Evolutionary conservation across 2,329 filamentous ascomycete species (phyloP), one percentile per base, ranked within the genome.

Genomic region (Sclerotinia glacialis): DNA sequence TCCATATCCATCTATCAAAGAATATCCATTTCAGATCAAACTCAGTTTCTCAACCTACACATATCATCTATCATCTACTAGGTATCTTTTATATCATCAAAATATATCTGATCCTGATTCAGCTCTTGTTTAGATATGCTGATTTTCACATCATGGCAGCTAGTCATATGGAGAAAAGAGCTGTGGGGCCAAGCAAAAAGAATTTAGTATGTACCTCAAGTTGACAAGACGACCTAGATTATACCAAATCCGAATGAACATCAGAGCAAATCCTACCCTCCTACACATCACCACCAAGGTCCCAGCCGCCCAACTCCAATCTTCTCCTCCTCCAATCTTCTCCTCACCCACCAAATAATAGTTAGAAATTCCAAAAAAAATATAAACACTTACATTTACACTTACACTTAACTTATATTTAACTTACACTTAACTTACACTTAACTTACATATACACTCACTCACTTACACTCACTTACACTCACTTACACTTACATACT

Each of bases 241-340:
- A 14, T 61, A 61, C 58, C 58, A 61, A 49, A 61, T 49, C 44
- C 58, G 58, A 61, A 37, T 21, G 58, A 47, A 23, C 42, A 34
- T 60, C 44, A 60, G 44, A 61, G 58, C 58, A 49, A 61, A 61
- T 61, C 44, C 44, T 23, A 60, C 37, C 26, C 16, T 61, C 44
- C 44, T 23, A 60, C 37, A 14, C 16, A n/a, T 16, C n/a, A 31
- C 40, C 26, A 58, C 55, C 55, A 37, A 37, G n/a, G 26, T 37
- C 37, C 44, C 28, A 37, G 49, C 31, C 28, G 34, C 28, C 28
- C 26, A 26, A 23, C n/a, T 21, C 18, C 44, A n/a, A 23, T 14
- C 31, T 60, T 28, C 28, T 37, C 44, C 58, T 49, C 58, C n/a
- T 21, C 18, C 44, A n/a, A 23, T 14, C 31, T 60, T 28, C 28